Evolutionary conservation across 78 protist genomes (phyloP), one percentile per base, ranked within the genome.

Genomic region (Monocercomonoides exilis): DNA sequence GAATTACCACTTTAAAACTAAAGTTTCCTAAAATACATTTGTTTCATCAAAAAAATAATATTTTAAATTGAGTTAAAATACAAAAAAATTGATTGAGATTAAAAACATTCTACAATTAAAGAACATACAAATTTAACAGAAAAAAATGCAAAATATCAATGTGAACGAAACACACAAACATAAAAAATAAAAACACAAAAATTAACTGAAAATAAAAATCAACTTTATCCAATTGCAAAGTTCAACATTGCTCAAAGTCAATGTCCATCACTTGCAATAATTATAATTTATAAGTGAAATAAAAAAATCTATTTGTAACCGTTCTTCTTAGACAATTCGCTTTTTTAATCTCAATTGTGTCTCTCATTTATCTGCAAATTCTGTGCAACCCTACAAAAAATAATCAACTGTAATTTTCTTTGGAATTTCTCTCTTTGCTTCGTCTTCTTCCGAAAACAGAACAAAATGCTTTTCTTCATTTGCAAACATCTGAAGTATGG

Each of bases 401-500:
- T 54, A 54, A 29, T 11, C 11, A 54, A 54, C 70, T 54, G 70
- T 11, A 5, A 38, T 33, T 6, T 41, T 6, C 5, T 6, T 32
- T 21, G 82, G 82, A 21, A 41, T 21, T 6, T 79, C 82, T 4
- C 82, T 33, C 36, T 79, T 6, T 33, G 45, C 36, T 4, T 79
- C 82, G 11, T 33, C 45, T 33, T 38, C 82, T 21, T 79, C 82
- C 6, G 43, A 79, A 41, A 79, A 79, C 43, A 21, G 6, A 21
- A 79, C 36, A 21, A 79, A 79, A 6, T 79, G 82, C 82, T 33
- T 21, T 21, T 32, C 32, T n/a, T 21, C n/a, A n/a, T 6, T 4
- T 3, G 41, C 85, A 46, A 44, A 43, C 43, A 86, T 1, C n/a
- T 86, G 63, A 34, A 86, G 6, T 41, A 86, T 86, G 44, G 84